Percentiles rank a stretch among this genome's conserved stretches.
Evolutionary conservation across 2,329 filamentous ascomycete species (phyloP).

Genomic region (Fusarium sp.): DNA sequence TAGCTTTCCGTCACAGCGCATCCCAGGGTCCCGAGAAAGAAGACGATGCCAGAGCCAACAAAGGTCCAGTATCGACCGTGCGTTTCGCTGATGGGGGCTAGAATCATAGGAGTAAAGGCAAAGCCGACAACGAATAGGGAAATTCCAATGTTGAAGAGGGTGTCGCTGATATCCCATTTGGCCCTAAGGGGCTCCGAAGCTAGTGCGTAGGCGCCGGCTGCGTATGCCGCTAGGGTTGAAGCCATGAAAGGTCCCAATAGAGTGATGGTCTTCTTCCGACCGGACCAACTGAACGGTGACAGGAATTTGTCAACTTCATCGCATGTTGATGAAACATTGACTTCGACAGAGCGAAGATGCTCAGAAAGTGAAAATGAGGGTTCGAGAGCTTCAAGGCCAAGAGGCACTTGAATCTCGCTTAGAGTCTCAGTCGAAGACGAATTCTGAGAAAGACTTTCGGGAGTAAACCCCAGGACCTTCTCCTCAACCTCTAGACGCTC

Average conservation of each 20-base stretch:
- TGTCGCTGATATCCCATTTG: constrained; percentile 65
- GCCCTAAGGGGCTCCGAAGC: constrained; percentile 62
- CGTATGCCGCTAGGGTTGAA: constrained; percentile 70
- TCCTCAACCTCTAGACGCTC: not conserved
- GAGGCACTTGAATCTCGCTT: not conserved
- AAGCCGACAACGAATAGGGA: constrained; percentile 73
- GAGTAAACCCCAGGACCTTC: not conserved
- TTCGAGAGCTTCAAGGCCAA: constrained; percentile 6
- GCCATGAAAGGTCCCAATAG: constrained; percentile 46
- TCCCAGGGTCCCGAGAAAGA: constrained; percentile 56
- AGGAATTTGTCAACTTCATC: not conserved
- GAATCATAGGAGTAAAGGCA: constrained; percentile 71
- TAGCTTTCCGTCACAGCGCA: constrained; percentile 68
- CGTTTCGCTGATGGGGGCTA: constrained; percentile 74
- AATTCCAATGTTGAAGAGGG: constrained; percentile 68
- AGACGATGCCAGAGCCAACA: constrained; percentile 43
- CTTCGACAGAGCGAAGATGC: not conserved
- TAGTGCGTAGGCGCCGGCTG: constrained; percentile 70
- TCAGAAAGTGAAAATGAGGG: not conserved
- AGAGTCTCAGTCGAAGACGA: not conserved
- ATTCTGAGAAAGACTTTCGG: not conserved
- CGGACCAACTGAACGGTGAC: constrained; percentile 25
- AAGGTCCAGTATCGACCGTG: constrained; percentile 52
- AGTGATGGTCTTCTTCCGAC: constrained; percentile 24
- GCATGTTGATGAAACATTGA: not conserved